Evolutionary conservation across 768 basidiomycete genomes (phyloP).

Genomic region (Coprinopsis marcescibilis): DNA sequence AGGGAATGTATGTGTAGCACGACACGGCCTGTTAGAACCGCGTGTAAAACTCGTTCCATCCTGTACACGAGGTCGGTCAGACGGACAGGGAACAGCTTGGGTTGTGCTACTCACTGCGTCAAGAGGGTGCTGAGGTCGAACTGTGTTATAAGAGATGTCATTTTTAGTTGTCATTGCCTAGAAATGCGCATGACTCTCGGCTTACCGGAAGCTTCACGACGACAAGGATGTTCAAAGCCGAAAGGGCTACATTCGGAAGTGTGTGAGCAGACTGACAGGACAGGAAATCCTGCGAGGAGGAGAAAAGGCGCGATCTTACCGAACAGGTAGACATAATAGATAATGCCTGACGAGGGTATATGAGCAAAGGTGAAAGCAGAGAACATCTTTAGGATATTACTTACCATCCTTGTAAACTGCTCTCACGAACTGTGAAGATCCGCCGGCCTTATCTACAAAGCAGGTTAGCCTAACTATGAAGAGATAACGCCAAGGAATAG

Average conservation of each 20-base stretch:
- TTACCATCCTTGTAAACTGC: slow-evolving; percentile 15
- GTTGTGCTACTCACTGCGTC: background rate
- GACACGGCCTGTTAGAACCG: background rate
- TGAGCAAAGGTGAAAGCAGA: background rate
- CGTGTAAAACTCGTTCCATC: background rate
- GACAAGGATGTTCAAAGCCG: slow-evolving; percentile 7
- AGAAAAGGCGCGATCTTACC: slow-evolving; percentile 7
- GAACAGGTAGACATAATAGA: slow-evolving; percentile 20
- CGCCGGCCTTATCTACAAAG: slow-evolving; percentile 7
- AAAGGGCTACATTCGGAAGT: slow-evolving; percentile 14
- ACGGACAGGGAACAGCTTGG: background rate
- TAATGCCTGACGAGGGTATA: slow-evolving; percentile 11
- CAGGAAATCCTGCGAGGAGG: background rate
- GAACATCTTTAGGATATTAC: background rate
- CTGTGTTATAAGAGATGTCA: too few relatives aligned
- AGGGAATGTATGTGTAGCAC: too few relatives aligned
- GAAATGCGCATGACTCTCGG: background rate
- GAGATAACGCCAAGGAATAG: too few relatives aligned
- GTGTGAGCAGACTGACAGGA: background rate
- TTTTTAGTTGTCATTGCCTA: too few relatives aligned
- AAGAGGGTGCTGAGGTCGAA: background rate
- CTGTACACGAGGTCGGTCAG: background rate
- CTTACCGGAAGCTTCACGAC: slow-evolving; percentile 1
- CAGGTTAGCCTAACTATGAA: background rate
- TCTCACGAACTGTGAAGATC: slow-evolving; percentile 13